Evolutionary conservation across 2,329 filamentous ascomycete species (phyloP).

Genomic region (Talaromyces piceae): DNA sequence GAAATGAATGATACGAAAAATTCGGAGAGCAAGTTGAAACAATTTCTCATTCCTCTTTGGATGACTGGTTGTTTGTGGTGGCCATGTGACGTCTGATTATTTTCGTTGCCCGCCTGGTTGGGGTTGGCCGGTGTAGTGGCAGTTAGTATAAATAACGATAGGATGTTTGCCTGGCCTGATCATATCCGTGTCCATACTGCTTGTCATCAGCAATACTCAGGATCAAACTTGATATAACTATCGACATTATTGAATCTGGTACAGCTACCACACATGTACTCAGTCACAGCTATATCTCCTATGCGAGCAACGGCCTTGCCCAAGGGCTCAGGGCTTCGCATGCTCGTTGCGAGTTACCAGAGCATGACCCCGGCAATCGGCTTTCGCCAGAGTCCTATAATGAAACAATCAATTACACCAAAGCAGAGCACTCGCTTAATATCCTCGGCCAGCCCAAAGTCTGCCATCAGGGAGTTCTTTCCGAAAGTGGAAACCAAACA

Average conservation of each 20-base stretch:
- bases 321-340: constrained; percentile 14
- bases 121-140: background rate
- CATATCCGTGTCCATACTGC: background rate
- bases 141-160: constrained; percentile 2
- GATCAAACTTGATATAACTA: background rate
- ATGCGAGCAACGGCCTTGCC: constrained; percentile 22
- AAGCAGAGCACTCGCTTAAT: constrained; percentile 8
- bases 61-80: background rate
- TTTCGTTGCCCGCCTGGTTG: background rate
- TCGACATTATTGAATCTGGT: background rate
- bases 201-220: too few species aligned
- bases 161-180: background rate
- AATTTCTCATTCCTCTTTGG: background rate
- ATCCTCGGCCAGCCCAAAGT: constrained; percentile 27
- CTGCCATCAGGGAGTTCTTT: constrained; percentile 47
- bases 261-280: constrained; percentile 21
- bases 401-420: constrained; percentile 15
- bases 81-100: constrained; percentile 5
- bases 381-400: constrained; percentile 19
- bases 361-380: constrained; percentile 15
- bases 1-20: background rate
- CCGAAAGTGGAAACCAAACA: constrained; percentile 50
- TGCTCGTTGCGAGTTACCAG: constrained; percentile 14
- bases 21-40: background rate
- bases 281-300: constrained; percentile 20